Conservation (phyloP, 176 grass and related monocot genomes). For the Hordeum vulgare region DNA sequence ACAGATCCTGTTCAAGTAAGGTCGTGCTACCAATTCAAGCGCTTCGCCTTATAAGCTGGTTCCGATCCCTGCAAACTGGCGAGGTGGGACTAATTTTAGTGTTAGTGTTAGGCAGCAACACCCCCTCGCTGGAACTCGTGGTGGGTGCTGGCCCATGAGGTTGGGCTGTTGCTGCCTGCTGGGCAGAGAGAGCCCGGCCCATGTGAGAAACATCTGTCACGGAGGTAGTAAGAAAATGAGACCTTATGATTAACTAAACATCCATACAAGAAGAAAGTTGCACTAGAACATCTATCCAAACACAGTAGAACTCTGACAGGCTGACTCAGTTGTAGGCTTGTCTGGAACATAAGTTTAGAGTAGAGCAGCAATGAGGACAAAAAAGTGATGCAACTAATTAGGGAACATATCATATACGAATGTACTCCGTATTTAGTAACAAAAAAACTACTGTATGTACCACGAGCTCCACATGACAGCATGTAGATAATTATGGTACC, state of each 20-base stretch:
- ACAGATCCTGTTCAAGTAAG: too few species aligned
- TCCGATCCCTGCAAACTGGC: too few species aligned
- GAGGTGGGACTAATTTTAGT: too few species aligned
- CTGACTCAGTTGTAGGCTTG: neutral
- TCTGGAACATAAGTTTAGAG: constrained; percentile 2
- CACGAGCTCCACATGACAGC: neutral
- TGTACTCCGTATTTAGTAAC: neutral
- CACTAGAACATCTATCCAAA: neutral
- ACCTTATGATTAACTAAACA: neutral
- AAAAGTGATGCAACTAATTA: neutral
- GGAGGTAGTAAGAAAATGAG: neutral
- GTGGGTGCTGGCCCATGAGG: too few species aligned
- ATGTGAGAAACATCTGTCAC: too few species aligned
- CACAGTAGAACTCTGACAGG: constrained; percentile 12
- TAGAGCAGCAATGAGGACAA: neutral
- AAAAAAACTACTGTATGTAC: neutral
- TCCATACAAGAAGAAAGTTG: constrained; percentile 13
- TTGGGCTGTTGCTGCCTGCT: too few species aligned
- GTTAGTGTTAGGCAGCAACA: too few species aligned
- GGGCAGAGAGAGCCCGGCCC: too few species aligned
- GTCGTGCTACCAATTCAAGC: too few species aligned
- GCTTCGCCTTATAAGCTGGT: too few species aligned
- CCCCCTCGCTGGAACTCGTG: too few species aligned
- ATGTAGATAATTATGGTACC: constrained; percentile 8
- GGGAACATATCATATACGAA: neutral